These are phyloP conservation scores for Mucor racemosus DNA, from an alignment of 371 early-diverging fungal genomes.

Conservation along the genomic window DNA sequence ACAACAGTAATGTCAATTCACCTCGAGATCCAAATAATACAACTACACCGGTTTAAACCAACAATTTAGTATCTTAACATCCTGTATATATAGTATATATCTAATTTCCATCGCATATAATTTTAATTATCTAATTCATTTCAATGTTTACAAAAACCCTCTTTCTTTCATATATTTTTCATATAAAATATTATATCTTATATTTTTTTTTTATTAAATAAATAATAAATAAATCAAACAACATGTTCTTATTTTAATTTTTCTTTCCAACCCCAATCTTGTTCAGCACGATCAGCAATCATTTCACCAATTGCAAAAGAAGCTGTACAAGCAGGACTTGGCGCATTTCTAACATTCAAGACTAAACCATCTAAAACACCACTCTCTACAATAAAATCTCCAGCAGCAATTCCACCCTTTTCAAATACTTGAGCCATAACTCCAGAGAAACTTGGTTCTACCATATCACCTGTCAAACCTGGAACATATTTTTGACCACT, in stretches of 20 bases:
- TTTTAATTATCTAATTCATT: slow-evolving; percentile 5
- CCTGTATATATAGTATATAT: slow-evolving; percentile 8
- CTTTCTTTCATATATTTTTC: background rate
- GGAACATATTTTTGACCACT: slow-evolving; percentile 40
- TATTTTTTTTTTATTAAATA: background rate
- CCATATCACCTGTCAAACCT: slow-evolving; percentile 40
- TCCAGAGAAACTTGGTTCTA: slow-evolving; percentile 48
- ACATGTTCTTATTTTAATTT: background rate
- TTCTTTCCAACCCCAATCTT: slow-evolving; percentile 41
- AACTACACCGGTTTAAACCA: slow-evolving; percentile 9
- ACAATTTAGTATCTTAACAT: background rate
- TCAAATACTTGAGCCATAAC: slow-evolving; percentile 53
- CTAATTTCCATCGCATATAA: background rate
- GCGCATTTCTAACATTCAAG: slow-evolving; percentile 48
- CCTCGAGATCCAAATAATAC: slow-evolving; percentile 10
- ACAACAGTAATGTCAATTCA: slow-evolving; percentile 48
- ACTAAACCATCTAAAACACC: slow-evolving; percentile 42
- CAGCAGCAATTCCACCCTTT: slow-evolving; percentile 42
- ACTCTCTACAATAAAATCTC: slow-evolving; percentile 46
- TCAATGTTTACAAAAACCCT: background rate
- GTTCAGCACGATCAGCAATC: slow-evolving; percentile 37
- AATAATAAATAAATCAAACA: background rate
- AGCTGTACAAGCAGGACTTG: slow-evolving; percentile 47
- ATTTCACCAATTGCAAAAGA: slow-evolving; percentile 48
- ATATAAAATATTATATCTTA: background rate